Evolutionary conservation across 1,139 yeast genomes (phyloP).

Genomic region (Pichia sp.): DNA sequence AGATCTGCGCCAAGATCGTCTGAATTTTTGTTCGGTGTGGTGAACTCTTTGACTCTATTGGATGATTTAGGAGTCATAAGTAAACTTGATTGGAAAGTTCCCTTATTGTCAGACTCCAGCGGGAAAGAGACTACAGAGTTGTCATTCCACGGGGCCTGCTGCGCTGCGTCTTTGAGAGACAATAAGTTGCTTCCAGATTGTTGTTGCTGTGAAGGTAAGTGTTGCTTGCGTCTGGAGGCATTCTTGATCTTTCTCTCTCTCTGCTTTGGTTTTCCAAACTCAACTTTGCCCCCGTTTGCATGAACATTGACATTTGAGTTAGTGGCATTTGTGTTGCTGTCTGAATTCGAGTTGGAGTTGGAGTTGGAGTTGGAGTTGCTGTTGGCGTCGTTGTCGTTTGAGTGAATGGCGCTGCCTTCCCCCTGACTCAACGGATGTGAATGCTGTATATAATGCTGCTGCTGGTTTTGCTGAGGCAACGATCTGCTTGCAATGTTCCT

Average conservation of each 20-base stretch:
- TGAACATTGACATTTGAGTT: neutral
- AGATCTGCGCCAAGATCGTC: constrained; percentile 82
- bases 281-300: neutral
- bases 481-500: neutral
- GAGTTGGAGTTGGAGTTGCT: neutral
- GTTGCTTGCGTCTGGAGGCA: neutral
- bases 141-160: neutral
- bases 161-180: neutral
- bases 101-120: constrained; percentile 1
- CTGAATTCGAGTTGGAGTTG: no score
- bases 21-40: constrained; percentile 29
- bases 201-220: neutral
- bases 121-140: neutral
- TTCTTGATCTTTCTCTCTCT: neutral
- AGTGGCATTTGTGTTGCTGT: neutral
- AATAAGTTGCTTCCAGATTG: neutral
- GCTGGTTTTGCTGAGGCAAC: constrained; percentile 1
- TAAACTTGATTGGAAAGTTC: constrained; percentile 23
- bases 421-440: constrained; percentile 9
- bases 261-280: neutral
- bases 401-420: neutral
- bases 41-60: constrained; percentile 14
- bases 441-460: constrained; percentile 6
- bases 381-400: neutral
- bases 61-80: constrained; percentile 31